Conservation (phyloP, 2,329 filamentous ascomycete genomes). For the Chaetomium strumarium region DNA sequence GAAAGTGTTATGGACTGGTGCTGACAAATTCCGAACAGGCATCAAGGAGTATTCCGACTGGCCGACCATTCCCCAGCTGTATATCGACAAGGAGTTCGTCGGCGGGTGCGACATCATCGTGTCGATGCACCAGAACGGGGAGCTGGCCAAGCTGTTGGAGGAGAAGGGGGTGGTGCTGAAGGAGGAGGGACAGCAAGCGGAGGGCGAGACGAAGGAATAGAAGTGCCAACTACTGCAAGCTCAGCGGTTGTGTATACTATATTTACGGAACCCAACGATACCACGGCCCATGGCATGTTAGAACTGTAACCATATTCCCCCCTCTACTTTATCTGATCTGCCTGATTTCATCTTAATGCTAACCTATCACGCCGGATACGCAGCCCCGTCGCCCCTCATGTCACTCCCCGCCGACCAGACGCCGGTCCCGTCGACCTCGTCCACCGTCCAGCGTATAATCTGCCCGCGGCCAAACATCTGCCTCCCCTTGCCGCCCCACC, state of each 20-base stretch:
- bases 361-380: constrained; percentile 44
- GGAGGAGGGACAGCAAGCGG: constrained; percentile 38
- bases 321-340: background rate
- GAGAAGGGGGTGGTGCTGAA: constrained; percentile 80
- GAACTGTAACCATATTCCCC: constrained; percentile 7
- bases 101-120: constrained; percentile 97
- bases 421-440: constrained; percentile 58
- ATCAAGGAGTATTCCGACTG: constrained; percentile 99
- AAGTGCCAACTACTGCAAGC: background rate
- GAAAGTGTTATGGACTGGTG: too few relatives aligned
- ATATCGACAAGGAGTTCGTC: constrained; percentile 91
- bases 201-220: constrained; percentile 33
- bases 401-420: constrained; percentile 91
- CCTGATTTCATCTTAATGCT: background rate
- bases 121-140: constrained; percentile 94
- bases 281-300: constrained; percentile 1
- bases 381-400: constrained; percentile 72
- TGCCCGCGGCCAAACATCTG: constrained; percentile 80
- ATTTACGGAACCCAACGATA: constrained; percentile 7
- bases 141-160: constrained; percentile 83
- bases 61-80: constrained; percentile 97
- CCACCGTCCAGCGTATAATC: constrained; percentile 71
- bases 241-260: constrained; percentile 7
- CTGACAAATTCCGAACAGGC: constrained; percentile 46
- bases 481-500: constrained; percentile 41